Evolutionary conservation across 805 yeast genomes (phyloP), one percentile per base, ranked within the genome.

Genomic region (Candida sanyiensis): DNA sequence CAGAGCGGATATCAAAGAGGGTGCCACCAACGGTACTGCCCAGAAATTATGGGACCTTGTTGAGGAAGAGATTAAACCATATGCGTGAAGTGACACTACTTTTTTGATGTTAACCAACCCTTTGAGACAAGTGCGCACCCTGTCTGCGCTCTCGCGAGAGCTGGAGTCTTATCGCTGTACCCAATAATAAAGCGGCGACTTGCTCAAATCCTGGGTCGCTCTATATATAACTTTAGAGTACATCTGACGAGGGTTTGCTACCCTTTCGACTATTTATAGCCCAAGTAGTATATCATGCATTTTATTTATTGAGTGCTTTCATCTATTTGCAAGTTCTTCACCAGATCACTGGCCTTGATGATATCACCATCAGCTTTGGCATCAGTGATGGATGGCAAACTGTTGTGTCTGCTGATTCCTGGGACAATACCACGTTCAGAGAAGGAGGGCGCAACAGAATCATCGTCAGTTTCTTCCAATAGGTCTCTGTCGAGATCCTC

Each of bases 1-100:
- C 17, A 54, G 73, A 45, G 42, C 46, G 1, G 75, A 70, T 42
- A 48, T 71, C 15, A 44, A 44, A 9, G 58, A 47, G 4, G 64
- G 61, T 2, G 45, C 58, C 27, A 50, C 50, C 5, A 57, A 58
- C 32, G 66, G 58, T 8, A 53, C 46, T 15, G 69, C 64, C 4
- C 49, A 49, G 16, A 54, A 52, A 32, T 45, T 63, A 5, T 58
- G 70, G 65, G 49, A 57, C 5, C 59, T 55, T 52, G 54, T 66
- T 19, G 67, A 66, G 26, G 46, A 52, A 13, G 44, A 43, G 36
- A 43, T 47, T 26, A 30, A 28, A 17, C 41, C 28, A 20, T 44
- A 37, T 36, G 26, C 22, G 20, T 35, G n/a, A n/a, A 20, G 11
- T 6, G 10, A 12, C 6, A 3, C 10, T 27, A 27, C 19, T n/a